Conservation (phyloP, 2,329 filamentous ascomycete genomes). For the Huntiella omanensis region DNA sequence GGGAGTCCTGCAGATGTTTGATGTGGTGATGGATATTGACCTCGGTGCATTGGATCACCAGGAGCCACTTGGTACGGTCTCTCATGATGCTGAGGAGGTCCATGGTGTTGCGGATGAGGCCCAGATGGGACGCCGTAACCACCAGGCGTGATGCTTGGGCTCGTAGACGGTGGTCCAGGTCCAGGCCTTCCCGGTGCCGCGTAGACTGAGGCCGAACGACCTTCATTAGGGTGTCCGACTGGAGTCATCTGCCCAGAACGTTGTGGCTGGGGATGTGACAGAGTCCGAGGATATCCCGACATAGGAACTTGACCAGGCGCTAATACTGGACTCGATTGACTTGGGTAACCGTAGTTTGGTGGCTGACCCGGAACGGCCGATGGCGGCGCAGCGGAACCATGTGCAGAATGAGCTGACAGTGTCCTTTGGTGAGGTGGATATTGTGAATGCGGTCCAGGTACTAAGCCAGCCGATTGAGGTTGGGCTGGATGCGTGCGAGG, state of each 20-base stretch:
- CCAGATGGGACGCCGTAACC: not conserved
- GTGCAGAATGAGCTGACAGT: slow-evolving; percentile 34
- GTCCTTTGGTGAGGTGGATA: slow-evolving; percentile 28
- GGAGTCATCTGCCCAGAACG: slow-evolving; percentile 29
- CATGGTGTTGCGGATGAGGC: not conserved
- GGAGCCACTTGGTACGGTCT: no score
- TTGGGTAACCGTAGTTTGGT: slow-evolving; percentile 20
- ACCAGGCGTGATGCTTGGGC: not conserved
- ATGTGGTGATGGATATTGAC: slow-evolving; percentile 5
- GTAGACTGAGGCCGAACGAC: slow-evolving; percentile 6
- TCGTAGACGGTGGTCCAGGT: not conserved
- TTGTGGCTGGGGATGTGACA: slow-evolving; percentile 26
- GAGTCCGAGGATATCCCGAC: slow-evolving; percentile 20
- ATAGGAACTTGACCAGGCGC: slow-evolving; percentile 22
- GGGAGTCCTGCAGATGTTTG: no score
- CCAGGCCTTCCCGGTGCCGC: slow-evolving; percentile 1
- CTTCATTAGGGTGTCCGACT: not conserved
- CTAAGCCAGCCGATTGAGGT: not conserved
- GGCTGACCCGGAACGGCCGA: slow-evolving; percentile 38
- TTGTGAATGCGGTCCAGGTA: not conserved
- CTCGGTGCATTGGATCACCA: slow-evolving; percentile 2
- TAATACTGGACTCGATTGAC: slow-evolving; percentile 33
- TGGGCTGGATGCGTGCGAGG: not conserved
- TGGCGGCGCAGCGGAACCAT: slow-evolving; percentile 34
- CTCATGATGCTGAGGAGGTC: no score